A percentile compares a stretch with the other conserved stretches of the same genome.
Evolutionary conservation across 345 rosid genomes (phyloP).

Genomic region (Lepidium africanum): DNA sequence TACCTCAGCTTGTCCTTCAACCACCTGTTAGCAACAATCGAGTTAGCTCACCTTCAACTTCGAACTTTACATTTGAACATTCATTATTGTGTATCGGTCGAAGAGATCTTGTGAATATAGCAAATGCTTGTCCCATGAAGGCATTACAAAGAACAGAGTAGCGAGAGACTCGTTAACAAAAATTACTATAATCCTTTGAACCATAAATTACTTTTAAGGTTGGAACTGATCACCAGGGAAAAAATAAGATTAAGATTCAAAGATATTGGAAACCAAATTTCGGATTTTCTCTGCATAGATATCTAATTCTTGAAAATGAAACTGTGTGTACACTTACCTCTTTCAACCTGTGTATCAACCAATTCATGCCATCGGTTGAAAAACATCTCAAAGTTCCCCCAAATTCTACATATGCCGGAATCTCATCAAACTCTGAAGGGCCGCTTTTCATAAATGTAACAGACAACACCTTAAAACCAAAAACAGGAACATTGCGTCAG

Average conservation of each 20-base stretch:
- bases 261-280: background rate
- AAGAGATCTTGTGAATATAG: background rate
- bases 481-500: background rate
- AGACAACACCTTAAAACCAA: conserved; percentile 58
- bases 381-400: conserved; percentile 92
- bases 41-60: background rate
- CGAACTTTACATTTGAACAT: background rate
- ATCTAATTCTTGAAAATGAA: background rate
- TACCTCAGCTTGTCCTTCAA: conserved; percentile 56
- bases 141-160: background rate
- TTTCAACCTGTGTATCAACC: conserved; percentile 51
- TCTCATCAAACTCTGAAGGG: conserved; percentile 42
- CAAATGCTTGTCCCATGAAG: background rate
- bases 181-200: background rate
- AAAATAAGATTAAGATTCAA: background rate
- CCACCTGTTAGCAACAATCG: conserved; percentile 39
- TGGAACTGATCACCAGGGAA: background rate
- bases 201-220: background rate
- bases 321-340: conserved; percentile 40
- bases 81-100: background rate
- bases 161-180: background rate
- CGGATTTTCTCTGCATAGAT: background rate
- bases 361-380: conserved; percentile 57
- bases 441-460: conserved; percentile 61
- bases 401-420: conserved; percentile 61